Base-by-base conservation (phyloP, 2,329 filamentous ascomycete genomes). In the Aspergillus sp. region DNA sequence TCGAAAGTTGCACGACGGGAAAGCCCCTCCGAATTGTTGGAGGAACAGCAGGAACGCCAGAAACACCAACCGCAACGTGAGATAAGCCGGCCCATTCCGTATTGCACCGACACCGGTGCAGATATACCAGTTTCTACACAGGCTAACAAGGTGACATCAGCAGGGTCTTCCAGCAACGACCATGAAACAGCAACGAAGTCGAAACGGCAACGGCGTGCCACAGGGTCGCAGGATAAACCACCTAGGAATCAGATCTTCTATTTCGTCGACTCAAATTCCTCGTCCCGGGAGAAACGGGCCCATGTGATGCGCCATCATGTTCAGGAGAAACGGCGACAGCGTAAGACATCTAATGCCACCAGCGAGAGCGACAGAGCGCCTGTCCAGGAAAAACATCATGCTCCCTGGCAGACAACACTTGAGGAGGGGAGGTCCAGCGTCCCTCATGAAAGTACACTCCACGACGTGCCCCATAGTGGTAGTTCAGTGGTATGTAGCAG, bases 291-390 rank as follows among this genome's bases (percentile, higher is more conserved):
- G 46, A 70, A 70, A 45, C 66, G 68, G 29, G 66, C 68, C 5
- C 67, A 71, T 61, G 68, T 71, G 19, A 70, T 71, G 68, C 66
- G 66, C 33, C 65, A 70, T 45, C 68, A 71, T 56, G 66, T 70
- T n/a, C 64, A 69, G 43, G 59, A 69, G 49, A 70, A 69, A 52
- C 57, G 58, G 36, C 64, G 57, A 47, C 63, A 64, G 45, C 62
- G 54, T 41, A 63, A 61, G 49, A 46, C 56, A 42, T 56, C 59
- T 2, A 57, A 57, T 43, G 47, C 51, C n/a, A 47, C 48, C 26
- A 51, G 29, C 30, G 48, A 53, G 26, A 42, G 43, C 7, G 53
- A 56, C 28, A 52, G 47, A 28, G 54, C 47, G 29, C 33, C 41
- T 8, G 26, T 5, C 36, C 41, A 50, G 44, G 50, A 4, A 33